phyloP scores from a whole-genome alignment of 495 filamentous ascomycete species.

The Neurospora sp. region DNA sequence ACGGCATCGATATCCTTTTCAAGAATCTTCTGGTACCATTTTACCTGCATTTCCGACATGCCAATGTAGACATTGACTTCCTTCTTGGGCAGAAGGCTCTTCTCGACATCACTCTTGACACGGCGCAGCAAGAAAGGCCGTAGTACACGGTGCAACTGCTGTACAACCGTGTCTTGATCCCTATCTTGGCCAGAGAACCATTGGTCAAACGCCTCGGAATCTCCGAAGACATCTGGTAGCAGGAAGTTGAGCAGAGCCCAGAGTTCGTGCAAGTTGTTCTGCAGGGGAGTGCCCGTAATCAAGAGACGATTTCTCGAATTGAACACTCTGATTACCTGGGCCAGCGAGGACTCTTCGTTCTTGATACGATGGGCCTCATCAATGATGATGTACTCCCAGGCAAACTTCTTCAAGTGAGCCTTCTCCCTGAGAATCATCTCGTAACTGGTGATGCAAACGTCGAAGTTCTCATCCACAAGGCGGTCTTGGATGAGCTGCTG shows the following conservation, averaged over 20 bases:
- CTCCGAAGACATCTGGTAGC: slow-evolving; percentile 94
- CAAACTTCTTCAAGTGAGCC: slow-evolving; percentile 89
- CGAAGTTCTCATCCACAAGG: slow-evolving; percentile 66
- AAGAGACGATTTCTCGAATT: slow-evolving; percentile 90
- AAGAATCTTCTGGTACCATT: slow-evolving; percentile 98
- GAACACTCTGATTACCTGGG: slow-evolving; percentile 95
- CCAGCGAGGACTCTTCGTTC: slow-evolving; percentile 95
- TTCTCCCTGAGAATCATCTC: slow-evolving; percentile 75
- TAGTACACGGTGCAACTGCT: slow-evolving; percentile 89
- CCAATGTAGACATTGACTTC: slow-evolving; percentile 95
- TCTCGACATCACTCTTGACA: slow-evolving; percentile 98
- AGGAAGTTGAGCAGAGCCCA: slow-evolving; percentile 98
- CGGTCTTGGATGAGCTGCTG: slow-evolving; percentile 82
- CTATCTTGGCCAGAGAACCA: slow-evolving; percentile 89
- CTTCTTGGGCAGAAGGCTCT: slow-evolving; percentile 95
- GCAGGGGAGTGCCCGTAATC: slow-evolving; percentile 94
- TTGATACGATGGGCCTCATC: slow-evolving; percentile 99
- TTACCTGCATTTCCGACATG: slow-evolving; percentile 98
- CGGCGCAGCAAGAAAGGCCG: slow-evolving; percentile 90
- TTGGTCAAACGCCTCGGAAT: slow-evolving; percentile 94
- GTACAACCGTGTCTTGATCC: slow-evolving; percentile 92
- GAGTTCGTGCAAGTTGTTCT: slow-evolving; percentile 98
- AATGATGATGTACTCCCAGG: slow-evolving; percentile 99
- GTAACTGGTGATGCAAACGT: slow-evolving; percentile 36
- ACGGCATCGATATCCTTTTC: slow-evolving; percentile 99